Base-by-base conservation (phyloP, 2,329 filamentous ascomycete species). In the Shiraia sp. region DNA sequence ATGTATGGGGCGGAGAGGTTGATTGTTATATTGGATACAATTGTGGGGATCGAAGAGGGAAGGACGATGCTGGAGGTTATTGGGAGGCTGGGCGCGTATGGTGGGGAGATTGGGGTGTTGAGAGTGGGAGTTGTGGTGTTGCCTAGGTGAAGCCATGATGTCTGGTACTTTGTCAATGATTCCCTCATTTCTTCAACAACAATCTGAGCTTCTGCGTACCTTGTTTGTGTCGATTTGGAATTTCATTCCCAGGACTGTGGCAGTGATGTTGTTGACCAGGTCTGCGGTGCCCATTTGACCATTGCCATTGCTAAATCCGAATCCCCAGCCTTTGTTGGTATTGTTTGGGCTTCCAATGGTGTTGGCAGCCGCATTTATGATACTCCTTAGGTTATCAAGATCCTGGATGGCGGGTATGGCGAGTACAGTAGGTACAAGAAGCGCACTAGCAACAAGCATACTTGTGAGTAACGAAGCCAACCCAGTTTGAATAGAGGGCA, bases 241-340 rank as follows among this genome's bases (percentile, higher is more conserved):
- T 38, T 67, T 68, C 4, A 53, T 51, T 25, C 49, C 45, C 35
- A 68, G 30, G 8, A 68, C 55, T 6, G 59, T 60, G 7, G 37
- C 57, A 6, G 63, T 68, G 35, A 68, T 56, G 36, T 68, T 69
- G 38, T 55, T 48, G 19, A 68, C 43, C 12, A 66, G 47, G 37
- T 68, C 57, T 2, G 63, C 64, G 13, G 65, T 68, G 19, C 59
- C 56, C 44, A 64, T 43, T 31, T 50, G 46, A 19, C 44, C 50
- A 27, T 35, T 45, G 16, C 40, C 34, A 15, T 40, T 45, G 8
- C 53, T 32, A 3, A 52, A 25, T 8, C 50, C 45, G 32, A 58
- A 52, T 2, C 63, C 60, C 55, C 58, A 67, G 30, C 55, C 58
- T 15, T 50, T 47, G 26, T 57, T 63, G 10, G 57, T 46, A 35